These are phyloP conservation scores for Sclerotinia minor DNA, from an alignment of 2,329 filamentous ascomycete genomes.

Conservation along the genomic window DNA sequence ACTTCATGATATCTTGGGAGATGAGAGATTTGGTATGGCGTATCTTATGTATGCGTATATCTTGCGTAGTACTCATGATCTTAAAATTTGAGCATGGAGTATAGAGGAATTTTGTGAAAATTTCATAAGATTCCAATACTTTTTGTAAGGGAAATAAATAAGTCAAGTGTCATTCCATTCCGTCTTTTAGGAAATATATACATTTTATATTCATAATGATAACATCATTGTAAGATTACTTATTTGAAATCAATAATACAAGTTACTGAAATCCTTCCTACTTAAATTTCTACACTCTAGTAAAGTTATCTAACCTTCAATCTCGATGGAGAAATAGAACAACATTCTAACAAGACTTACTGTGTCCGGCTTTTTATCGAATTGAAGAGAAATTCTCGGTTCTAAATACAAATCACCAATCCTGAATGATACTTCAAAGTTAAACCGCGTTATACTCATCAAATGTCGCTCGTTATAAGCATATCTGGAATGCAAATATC, in stretches of 20 bases:
- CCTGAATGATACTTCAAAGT: neutral
- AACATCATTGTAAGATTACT: no score
- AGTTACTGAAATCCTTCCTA: neutral
- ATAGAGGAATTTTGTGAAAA: no score
- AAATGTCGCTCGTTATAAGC: neutral
- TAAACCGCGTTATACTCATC: neutral
- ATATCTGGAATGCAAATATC: neutral
- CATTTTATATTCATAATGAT: neutral
- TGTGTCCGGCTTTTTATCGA: neutral
- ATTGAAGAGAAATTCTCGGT: neutral
- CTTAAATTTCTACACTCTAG: neutral
- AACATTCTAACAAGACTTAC: neutral
- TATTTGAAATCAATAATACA: neutral
- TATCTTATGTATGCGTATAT: neutral
- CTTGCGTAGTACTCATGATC: neutral
- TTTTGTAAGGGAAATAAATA: rapidly evolving
- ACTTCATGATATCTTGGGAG: neutral
- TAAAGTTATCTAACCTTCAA: neutral
- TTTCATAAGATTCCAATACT: neutral
- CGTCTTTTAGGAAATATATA: neutral
- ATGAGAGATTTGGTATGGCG: neutral
- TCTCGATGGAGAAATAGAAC: neutral
- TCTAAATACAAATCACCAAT: no score
- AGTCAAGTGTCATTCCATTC: neutral
- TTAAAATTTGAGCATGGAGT: neutral